Evolutionary conservation across 495 filamentous ascomycete species (phyloP), one percentile per base, ranked within the genome.

Genomic region (Talaromyces proteolyticus): DNA sequence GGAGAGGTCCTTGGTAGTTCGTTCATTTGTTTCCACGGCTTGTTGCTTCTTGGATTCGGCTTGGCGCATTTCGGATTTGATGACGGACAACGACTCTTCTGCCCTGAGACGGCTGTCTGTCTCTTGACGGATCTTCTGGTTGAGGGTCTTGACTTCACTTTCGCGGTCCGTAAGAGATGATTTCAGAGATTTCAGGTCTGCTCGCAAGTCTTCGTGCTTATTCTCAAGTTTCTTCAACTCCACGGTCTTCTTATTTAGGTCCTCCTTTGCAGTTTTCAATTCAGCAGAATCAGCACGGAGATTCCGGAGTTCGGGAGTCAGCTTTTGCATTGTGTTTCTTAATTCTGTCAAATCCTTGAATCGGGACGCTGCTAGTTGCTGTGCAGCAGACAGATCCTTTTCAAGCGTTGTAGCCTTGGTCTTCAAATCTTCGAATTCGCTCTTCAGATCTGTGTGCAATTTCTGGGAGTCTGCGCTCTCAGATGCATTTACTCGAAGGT

Each of bases 281-380:
- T 84, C 79, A 0, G 82, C 75, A 29, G 85, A 84, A 52, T 97
- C 93, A 34, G 79, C 78, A 7, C 88, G 80, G 7, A 96, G 68
- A 16, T 73, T 79, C 53, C 78, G 80, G 17, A 97, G 73, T 64
- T 98, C 93, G 1, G 91, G 88, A 54, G 96, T 89, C 8, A 85
- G 72, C 58, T 91, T 95, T 46, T 92, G 85, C 8, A 96, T 68
- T 7, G 88, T 78, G 29, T 88, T 83, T 24, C 84, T 72, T 40
- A 93, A 66, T 34, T 95, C 88, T 0, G 84, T 86, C 2, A 96
- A 67, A 49, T 96, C 91, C 59, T 91, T 95, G 68, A 89, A 97
- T 7, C 94, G 78, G 22, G 80, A 81, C 42, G 90, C 80, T 1
- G 93, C 90, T 17, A 97, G 72, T 61, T 94, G 82, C 57, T 96